Conservation (phyloP, 495 filamentous ascomycete genomes). For the Hypoxylon lienhwacheense region DNA sequence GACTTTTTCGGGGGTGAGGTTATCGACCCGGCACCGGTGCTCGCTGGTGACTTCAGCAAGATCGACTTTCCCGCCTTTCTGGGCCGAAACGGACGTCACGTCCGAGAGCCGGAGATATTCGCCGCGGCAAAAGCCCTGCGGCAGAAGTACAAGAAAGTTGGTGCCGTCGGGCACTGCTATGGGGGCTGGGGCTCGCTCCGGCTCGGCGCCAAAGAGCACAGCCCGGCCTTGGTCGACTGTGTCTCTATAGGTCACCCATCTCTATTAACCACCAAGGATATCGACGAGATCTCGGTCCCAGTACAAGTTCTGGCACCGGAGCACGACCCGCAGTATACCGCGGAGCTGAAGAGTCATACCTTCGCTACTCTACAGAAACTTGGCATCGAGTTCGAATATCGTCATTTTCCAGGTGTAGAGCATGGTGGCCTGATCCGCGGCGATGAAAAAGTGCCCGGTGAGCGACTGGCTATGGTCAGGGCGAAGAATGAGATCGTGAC, state of each 20-base stretch:
- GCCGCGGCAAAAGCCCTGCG: slow-evolving; percentile 52
- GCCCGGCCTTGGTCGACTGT: slow-evolving; percentile 55
- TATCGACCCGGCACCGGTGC: slow-evolving; percentile 35
- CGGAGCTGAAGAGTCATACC: slow-evolving; percentile 55
- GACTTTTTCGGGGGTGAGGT: slow-evolving; percentile 56
- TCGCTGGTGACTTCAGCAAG: slow-evolving; percentile 37
- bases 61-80: slow-evolving; percentile 48
- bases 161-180: slow-evolving; percentile 63
- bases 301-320: slow-evolving; percentile 63
- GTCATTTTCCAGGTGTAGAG: slow-evolving; percentile 56
- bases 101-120: slow-evolving; percentile 58
- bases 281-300: slow-evolving; percentile 56
- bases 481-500: slow-evolving; percentile 50
- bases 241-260: slow-evolving; percentile 59
- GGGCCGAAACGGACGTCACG: slow-evolving; percentile 45
- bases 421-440: slow-evolving; percentile 57
- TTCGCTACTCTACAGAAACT: slow-evolving; percentile 47
- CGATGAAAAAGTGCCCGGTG: slow-evolving; percentile 43
- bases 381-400: slow-evolving; percentile 58
- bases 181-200: slow-evolving; percentile 61
- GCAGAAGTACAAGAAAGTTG: slow-evolving; percentile 46
- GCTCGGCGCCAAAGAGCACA: slow-evolving; percentile 42
- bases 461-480: slow-evolving; percentile 51
- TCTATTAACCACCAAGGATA: slow-evolving; percentile 50
- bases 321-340: slow-evolving; percentile 49